Conservation (phyloP, 768 basidiomycete genomes). For the Gymnopilus junonius region DNA sequence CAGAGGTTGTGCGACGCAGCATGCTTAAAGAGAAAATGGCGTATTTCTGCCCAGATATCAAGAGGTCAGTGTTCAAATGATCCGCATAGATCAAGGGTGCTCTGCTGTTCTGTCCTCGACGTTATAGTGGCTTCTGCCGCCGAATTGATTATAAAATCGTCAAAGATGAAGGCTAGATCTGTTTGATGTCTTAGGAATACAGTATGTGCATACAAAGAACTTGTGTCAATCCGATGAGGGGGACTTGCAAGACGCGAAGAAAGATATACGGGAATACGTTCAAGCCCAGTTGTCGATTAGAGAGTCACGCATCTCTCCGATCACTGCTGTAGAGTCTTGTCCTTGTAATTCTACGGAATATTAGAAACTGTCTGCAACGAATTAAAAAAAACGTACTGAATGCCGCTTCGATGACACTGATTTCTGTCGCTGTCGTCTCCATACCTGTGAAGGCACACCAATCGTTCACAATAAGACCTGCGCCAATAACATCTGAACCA, state of each 20-base stretch:
- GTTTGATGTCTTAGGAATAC: slow-evolving; percentile 16
- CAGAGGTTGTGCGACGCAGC: too few relatives aligned
- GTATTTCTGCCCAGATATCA: too few relatives aligned
- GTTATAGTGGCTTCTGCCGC: not conserved
- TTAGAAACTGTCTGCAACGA: slow-evolving; percentile 6
- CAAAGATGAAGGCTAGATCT: too few relatives aligned
- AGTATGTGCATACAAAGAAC: slow-evolving; percentile 21
- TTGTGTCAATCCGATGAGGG: slow-evolving; percentile 8
- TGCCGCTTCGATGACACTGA: slow-evolving; percentile 95
- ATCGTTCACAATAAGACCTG: slow-evolving; percentile 97
- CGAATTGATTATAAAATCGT: not conserved
- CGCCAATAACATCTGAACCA: slow-evolving; percentile 97
- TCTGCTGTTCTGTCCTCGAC: too few relatives aligned
- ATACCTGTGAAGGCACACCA: slow-evolving; percentile 99
- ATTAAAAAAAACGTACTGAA: slow-evolving; percentile 77
- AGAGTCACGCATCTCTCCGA: slow-evolving; percentile 90
- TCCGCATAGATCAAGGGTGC: too few relatives aligned
- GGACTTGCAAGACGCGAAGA: not conserved
- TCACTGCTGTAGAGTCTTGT: slow-evolving; percentile 78
- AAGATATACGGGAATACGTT: not conserved
- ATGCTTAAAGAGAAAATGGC: too few relatives aligned
- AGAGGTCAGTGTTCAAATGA: too few relatives aligned
- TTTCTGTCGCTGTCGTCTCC: slow-evolving; percentile 99
- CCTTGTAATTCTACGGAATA: slow-evolving; percentile 77
- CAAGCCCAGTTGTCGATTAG: slow-evolving; percentile 94